phyloP scores from a whole-genome alignment of 148 eudicot genomes.

The Cornus controversa region DNA sequence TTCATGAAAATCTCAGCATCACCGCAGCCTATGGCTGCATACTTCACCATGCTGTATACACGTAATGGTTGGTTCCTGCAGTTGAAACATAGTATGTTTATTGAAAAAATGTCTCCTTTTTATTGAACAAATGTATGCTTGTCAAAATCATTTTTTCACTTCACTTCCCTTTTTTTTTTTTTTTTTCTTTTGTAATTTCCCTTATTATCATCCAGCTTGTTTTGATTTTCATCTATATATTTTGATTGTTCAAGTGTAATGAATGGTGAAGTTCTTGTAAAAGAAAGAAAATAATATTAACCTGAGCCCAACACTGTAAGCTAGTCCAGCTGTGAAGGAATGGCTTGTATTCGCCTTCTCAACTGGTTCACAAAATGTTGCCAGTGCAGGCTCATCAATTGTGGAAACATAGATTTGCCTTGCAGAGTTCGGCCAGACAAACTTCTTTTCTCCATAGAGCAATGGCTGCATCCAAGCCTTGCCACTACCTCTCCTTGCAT shows the following conservation, averaged over 20 bases:
- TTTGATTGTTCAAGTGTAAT: background rate
- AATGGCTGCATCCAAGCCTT: conserved; percentile 54
- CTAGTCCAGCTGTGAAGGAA: conserved; percentile 46
- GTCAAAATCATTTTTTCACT: background rate
- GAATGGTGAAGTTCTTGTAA: background rate
- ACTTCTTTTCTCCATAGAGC: conserved; percentile 20
- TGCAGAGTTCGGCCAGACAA: conserved; percentile 45
- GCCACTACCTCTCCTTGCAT: conserved; percentile 32
- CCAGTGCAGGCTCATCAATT: conserved; percentile 44
- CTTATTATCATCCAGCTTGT: background rate
- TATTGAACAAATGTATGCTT: background rate
- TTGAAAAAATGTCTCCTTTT: background rate
- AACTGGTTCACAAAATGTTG: conserved; percentile 54
- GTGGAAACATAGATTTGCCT: conserved; percentile 39
- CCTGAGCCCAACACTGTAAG: conserved; percentile 53
- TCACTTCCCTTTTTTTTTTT: background rate
- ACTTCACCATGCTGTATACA: conserved; percentile 50
- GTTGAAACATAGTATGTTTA: conserved; percentile 8
- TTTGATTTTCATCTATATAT: background rate
- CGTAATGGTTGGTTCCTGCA: conserved; percentile 54
- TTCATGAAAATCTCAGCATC: conserved; percentile 56
- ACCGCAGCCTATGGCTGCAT: conserved; percentile 53
- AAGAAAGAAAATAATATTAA: conserved; percentile 1
- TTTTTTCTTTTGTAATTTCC: background rate
- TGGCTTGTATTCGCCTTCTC: conserved; percentile 53